Conservation (phyloP, 2,329 filamentous ascomycete species). For the Fusarium annulatum region DNA sequence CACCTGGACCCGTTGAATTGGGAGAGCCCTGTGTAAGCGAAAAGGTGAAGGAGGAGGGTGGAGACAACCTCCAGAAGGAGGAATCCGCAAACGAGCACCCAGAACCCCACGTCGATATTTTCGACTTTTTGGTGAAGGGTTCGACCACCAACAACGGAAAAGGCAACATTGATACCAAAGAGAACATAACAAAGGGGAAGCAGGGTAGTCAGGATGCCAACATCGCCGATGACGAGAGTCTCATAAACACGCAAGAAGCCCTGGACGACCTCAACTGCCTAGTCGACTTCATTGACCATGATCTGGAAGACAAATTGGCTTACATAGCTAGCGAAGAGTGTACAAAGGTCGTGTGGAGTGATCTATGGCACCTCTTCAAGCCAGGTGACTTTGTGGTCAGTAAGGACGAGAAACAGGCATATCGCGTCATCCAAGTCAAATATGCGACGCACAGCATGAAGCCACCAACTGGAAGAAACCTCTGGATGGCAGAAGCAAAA, state of each 20-base stretch:
- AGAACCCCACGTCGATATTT: no score
- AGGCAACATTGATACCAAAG: no score
- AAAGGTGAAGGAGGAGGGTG: no score
- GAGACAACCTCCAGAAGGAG: no score
- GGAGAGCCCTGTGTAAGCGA: no score
- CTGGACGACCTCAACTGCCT: not conserved
- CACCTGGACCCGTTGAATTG: no score
- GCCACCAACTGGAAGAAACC: accelerated
- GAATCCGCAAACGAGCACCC: no score
- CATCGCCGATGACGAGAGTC: no score
- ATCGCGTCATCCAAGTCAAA: not conserved
- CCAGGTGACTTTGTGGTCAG: not conserved
- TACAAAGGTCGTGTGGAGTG: not conserved
- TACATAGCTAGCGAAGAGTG: not conserved
- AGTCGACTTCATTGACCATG: not conserved
- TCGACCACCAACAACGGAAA: no score
- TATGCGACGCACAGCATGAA: not conserved
- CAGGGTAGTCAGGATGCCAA: no score
- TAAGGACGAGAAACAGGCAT: not conserved
- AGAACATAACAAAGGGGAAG: no score
- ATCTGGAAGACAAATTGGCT: not conserved
- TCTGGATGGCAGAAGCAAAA: not conserved
- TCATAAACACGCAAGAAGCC: not conserved
- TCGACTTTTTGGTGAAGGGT: no score
- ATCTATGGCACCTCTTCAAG: not conserved